A percentile compares a stretch with the other conserved stretches of the same genome.
These are phyloP conservation scores for Blastocladiella emersonii DNA, from an alignment of 371 early-diverging fungal species.

Conservation along the genomic window DNA sequence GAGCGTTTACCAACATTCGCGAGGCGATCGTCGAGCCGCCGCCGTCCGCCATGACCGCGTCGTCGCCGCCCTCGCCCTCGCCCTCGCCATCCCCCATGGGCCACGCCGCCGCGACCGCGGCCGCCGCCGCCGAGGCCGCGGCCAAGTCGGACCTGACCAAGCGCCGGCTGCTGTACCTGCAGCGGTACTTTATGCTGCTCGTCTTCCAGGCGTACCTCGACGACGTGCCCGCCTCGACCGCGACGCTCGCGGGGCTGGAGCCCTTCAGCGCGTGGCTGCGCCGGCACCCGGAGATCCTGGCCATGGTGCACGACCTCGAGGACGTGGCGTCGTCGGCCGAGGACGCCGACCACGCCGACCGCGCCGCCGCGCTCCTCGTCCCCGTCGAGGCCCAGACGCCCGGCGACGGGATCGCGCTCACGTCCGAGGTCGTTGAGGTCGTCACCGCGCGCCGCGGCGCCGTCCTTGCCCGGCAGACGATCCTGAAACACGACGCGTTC, in stretches of 20 bases:
- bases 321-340: conserved; percentile 12
- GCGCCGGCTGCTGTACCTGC: conserved; percentile 23
- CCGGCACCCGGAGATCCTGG: conserved; percentile 41
- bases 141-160: neutral
- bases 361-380: conserved; percentile 12
- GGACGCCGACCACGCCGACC: conserved; percentile 11
- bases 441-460: conserved; percentile 41
- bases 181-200: conserved; percentile 48
- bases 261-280: conserved; percentile 45
- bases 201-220: conserved; percentile 44
- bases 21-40: conserved; percentile 39
- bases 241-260: conserved; percentile 24
- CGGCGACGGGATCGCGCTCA: conserved; percentile 50
- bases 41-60: conserved; percentile 26
- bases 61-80: neutral
- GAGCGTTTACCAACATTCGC: conserved; percentile 25
- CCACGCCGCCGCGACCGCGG: neutral
- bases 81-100: too few relatives aligned
- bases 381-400: conserved; percentile 39
- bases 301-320: conserved; percentile 37
- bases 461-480: conserved; percentile 47
- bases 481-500: conserved; percentile 53
- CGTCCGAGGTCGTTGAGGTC: conserved; percentile 44
- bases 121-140: neutral
- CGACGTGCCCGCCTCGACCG: conserved; percentile 17